Conservation (phyloP, 2,329 filamentous ascomycete species). For the Cercospora sesami region DNA sequence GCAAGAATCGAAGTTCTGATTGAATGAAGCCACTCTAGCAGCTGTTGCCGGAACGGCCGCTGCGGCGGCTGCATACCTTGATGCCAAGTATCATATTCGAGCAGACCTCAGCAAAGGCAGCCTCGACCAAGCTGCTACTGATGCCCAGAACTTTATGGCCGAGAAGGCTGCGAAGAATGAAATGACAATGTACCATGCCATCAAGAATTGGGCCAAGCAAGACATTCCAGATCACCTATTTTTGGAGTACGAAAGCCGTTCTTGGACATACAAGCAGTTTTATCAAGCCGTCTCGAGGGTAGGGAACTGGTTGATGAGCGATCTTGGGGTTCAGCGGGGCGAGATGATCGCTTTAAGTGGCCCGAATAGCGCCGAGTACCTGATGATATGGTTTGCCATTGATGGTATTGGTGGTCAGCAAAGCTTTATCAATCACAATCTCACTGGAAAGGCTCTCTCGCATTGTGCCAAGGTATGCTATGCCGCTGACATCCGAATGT, state of each 20-base stretch:
- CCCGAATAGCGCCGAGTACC: constrained; percentile 39
- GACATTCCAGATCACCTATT: constrained; percentile 30
- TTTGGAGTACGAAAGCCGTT: constrained; percentile 36
- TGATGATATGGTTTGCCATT: constrained; percentile 49
- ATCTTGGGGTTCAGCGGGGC: constrained; percentile 43
- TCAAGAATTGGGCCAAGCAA: constrained; percentile 30
- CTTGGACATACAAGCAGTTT: constrained; percentile 70
- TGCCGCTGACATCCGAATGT: background rate
- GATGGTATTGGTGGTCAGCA: constrained; percentile 55
- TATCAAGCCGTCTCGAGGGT: constrained; percentile 70
- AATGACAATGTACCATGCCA: constrained; percentile 31
- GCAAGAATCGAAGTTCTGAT: background rate
- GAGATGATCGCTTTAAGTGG: constrained; percentile 40
- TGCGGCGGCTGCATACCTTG: constrained; percentile 55
- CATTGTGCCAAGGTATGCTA: constrained; percentile 41
- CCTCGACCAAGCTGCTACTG: constrained; percentile 27
- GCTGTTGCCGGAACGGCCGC: constrained; percentile 33
- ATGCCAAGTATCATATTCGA: constrained; percentile 67
- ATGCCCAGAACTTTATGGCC: constrained; percentile 30
- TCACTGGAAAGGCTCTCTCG: constrained; percentile 37
- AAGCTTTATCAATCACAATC: constrained; percentile 40
- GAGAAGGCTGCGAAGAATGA: constrained; percentile 23
- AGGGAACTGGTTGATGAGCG: constrained; percentile 69
- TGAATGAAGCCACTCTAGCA: constrained; percentile 26
- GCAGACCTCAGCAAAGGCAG: constrained; percentile 56